Conservation (phyloP, 805 yeast genomes). For the Kodamaea neixiangensis region DNA sequence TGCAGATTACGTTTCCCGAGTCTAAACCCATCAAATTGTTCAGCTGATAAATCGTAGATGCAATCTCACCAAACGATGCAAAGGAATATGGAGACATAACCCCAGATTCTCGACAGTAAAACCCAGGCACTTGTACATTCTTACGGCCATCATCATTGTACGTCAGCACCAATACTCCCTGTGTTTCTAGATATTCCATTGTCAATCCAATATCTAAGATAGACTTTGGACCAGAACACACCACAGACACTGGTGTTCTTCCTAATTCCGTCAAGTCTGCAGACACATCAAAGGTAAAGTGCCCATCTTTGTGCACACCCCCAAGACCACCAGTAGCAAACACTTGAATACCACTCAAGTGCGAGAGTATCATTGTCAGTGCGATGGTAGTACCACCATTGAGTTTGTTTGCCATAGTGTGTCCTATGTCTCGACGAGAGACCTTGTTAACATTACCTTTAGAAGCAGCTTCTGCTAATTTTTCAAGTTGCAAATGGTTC, state of each 20-base stretch:
- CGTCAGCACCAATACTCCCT: slow-evolving; percentile 85
- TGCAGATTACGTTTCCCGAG: slow-evolving; percentile 76
- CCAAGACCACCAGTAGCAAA: slow-evolving; percentile 95
- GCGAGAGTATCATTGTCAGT: slow-evolving; percentile 80
- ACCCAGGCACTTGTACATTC: slow-evolving; percentile 65
- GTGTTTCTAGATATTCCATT: slow-evolving; percentile 84
- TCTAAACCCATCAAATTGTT: slow-evolving; percentile 48
- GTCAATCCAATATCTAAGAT: slow-evolving; percentile 80
- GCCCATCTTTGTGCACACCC: slow-evolving; percentile 84
- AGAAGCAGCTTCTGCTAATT: slow-evolving; percentile 43
- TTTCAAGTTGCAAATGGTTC: slow-evolving; percentile 44
- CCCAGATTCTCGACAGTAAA: slow-evolving; percentile 77
- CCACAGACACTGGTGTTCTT: slow-evolving; percentile 83
- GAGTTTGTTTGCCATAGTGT: slow-evolving; percentile 60
- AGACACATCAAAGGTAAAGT: slow-evolving; percentile 73
- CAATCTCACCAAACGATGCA: slow-evolving; percentile 56
- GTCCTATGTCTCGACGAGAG: slow-evolving; percentile 78
- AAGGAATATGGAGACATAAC: slow-evolving; percentile 69
- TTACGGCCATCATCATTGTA: slow-evolving; percentile 50
- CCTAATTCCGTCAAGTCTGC: slow-evolving; percentile 88
- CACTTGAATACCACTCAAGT: slow-evolving; percentile 73
- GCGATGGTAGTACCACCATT: slow-evolving; percentile 91
- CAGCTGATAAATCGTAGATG: slow-evolving; percentile 53
- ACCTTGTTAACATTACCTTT: slow-evolving; percentile 52
- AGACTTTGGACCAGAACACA: slow-evolving; percentile 89